phyloP scores from a whole-genome alignment of 140 eudicot species.

The Stevia rebaudiana region DNA sequence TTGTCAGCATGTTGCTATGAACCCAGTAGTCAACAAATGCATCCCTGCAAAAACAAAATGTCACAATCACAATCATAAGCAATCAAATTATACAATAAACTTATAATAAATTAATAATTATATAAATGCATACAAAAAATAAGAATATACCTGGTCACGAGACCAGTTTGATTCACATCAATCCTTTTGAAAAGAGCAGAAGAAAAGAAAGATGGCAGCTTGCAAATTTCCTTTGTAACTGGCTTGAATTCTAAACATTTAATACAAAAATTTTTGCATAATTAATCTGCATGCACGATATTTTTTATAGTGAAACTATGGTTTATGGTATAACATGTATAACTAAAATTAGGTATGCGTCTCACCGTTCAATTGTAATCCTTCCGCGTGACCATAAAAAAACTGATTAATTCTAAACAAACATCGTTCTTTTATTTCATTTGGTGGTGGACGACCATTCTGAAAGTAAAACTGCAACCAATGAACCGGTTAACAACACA shows the following conservation, averaged over 20 bases:
- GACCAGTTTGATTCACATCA: slow-evolving; percentile 56
- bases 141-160: slow-evolving; percentile 67
- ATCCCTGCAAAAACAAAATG: slow-evolving; percentile 41
- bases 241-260: slow-evolving; percentile 89
- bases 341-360: slow-evolving; percentile 19
- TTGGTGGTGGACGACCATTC: slow-evolving; percentile 67
- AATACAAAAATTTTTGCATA: neutral
- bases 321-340: neutral
- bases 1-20: slow-evolving; percentile 66
- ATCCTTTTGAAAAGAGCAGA: slow-evolving; percentile 67
- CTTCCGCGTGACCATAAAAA: slow-evolving; percentile 47
- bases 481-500: too few species aligned
- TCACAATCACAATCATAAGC: slow-evolving; percentile 3
- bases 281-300: too few species aligned
- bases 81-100: neutral
- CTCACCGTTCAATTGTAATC: slow-evolving; percentile 67
- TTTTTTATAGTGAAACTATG: too few species aligned
- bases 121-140: too few species aligned
- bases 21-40: slow-evolving; percentile 91
- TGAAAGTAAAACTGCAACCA: slow-evolving; percentile 86
- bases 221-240: slow-evolving; percentile 85
- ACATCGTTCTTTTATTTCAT: slow-evolving; percentile 51
- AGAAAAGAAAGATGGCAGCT: slow-evolving; percentile 90
- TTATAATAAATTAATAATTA: neutral
- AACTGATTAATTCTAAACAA: slow-evolving; percentile 44